A percentile compares a stretch with the other conserved stretches of the same genome.
Evolutionary conservation across 345 rosid species (phyloP).

Genomic region (Corchorus capsularis): DNA sequence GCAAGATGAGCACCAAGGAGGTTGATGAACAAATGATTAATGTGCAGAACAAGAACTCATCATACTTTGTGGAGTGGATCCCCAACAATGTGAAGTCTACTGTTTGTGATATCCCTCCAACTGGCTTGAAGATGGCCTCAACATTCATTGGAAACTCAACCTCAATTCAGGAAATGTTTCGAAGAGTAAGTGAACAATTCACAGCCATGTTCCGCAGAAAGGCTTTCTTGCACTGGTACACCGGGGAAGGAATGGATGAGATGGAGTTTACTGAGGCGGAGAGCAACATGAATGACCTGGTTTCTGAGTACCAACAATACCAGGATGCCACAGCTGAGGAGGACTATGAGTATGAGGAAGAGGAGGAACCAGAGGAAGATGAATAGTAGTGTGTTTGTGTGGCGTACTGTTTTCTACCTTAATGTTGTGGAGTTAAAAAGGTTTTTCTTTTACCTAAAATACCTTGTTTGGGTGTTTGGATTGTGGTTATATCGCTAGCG

Average conservation of each 20-base stretch:
- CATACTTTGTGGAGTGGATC: constrained; percentile 81
- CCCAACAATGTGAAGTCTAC: constrained; percentile 81
- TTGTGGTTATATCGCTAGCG: constrained; percentile 12
- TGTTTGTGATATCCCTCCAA: constrained; percentile 78
- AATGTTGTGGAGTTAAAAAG: constrained; percentile 12
- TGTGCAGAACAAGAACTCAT: constrained; percentile 78
- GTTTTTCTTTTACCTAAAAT: constrained; percentile 27
- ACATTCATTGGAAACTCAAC: constrained; percentile 71
- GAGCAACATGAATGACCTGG: constrained; percentile 80
- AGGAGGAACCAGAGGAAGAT: constrained; percentile 50
- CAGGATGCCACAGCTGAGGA: constrained; percentile 82
- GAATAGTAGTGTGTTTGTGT: background rate
- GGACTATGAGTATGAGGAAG: constrained; percentile 63
- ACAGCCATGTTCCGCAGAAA: constrained; percentile 78
- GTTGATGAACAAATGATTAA: constrained; percentile 74
- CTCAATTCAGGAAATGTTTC: constrained; percentile 72
- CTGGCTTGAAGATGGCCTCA: constrained; percentile 76
- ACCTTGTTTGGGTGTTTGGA: constrained; percentile 31
- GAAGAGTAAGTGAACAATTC: constrained; percentile 75
- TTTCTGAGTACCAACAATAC: constrained; percentile 75
- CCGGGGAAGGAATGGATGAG: constrained; percentile 53
- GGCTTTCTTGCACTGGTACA: constrained; percentile 74
- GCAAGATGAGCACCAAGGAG: constrained; percentile 68
- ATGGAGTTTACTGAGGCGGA: constrained; percentile 55
- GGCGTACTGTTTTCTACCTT: background rate